A percentile compares a stretch with the other conserved stretches of the same genome.
These are phyloP conservation scores for Lasiosphaeris hirsuta DNA, from an alignment of 495 filamentous ascomycete species.

Conservation along the genomic window DNA sequence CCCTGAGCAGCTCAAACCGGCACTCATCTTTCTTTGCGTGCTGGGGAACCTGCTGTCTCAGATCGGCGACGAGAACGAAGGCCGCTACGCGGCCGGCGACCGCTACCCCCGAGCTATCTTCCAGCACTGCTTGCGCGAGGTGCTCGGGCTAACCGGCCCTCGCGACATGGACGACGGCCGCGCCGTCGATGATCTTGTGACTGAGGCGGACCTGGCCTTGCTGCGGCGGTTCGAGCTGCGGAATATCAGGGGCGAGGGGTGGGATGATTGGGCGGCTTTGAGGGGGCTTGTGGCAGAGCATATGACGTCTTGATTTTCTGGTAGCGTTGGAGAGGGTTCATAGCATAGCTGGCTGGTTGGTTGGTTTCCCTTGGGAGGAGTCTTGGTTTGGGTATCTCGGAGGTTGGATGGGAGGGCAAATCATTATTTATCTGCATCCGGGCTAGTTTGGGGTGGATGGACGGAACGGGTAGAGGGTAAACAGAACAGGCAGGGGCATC, in stretches of 20 bases:
- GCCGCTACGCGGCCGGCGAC: conserved; percentile 2
- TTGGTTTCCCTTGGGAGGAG: too few relatives aligned
- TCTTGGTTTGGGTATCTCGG: too few relatives aligned
- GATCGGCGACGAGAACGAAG: conserved; percentile 17
- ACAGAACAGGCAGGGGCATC: too few relatives aligned
- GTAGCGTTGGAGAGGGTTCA: too few relatives aligned
- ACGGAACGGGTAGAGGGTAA: too few relatives aligned
- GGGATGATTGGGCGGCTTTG: conserved; percentile 13
- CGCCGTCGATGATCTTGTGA: conserved; percentile 6
- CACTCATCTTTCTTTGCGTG: conserved; percentile 18
- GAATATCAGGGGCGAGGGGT: conserved; percentile 10
- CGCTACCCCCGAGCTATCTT: conserved; percentile 16
- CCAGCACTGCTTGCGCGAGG: conserved; percentile 10
- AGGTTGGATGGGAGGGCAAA: too few relatives aligned
- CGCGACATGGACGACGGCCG: background rate
- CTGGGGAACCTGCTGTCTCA: conserved; percentile 16
- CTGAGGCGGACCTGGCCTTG: conserved; percentile 14
- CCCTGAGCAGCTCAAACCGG: conserved; percentile 3
- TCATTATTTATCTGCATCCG: too few relatives aligned
- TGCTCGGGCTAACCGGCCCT: background rate
- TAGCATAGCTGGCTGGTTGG: too few relatives aligned
- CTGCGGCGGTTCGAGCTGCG: conserved; percentile 17
- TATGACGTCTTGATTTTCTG: background rate
- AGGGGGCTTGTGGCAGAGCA: conserved; percentile 6
- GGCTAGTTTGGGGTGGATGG: too few relatives aligned